A percentile compares a stretch with the other conserved stretches of the same genome.
These are phyloP conservation scores for Solanum sejunctum DNA, from an alignment of 257 asterid genomes.

Conservation along the genomic window DNA sequence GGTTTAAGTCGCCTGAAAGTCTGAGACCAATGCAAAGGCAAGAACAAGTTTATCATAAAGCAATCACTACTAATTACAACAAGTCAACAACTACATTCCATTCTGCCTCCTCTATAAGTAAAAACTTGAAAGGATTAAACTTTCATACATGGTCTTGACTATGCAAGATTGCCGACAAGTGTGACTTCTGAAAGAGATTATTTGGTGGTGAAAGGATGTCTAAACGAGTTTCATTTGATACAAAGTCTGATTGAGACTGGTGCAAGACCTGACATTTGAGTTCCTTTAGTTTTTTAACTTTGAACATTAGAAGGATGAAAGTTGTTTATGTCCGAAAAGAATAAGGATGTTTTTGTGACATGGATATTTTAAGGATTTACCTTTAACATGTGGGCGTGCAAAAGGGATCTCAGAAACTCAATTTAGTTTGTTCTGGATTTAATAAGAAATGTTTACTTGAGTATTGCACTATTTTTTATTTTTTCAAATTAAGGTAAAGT, in stretches of 20 bases:
- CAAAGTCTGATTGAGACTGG: neutral
- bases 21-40: neutral
- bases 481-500: too few species aligned
- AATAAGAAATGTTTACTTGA: neutral
- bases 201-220: neutral
- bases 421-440: neutral
- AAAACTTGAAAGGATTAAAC: neutral
- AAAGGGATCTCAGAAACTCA: neutral
- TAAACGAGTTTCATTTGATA: neutral
- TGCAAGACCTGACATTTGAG: neutral
- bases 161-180: neutral
- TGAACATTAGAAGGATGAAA: neutral
- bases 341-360: neutral
- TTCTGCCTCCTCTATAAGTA: neutral
- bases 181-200: neutral
- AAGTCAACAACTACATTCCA: neutral
- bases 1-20: neutral
- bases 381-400: neutral
- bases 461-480: too few species aligned
- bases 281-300: neutral
- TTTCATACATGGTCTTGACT: neutral
- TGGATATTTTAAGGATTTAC: neutral
- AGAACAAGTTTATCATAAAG: neutral
- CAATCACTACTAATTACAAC: neutral
- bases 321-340: neutral